These are phyloP conservation scores for Xylaria sp. DNA, from an alignment of 2,329 filamentous ascomycete genomes.

Conservation along the genomic window DNA sequence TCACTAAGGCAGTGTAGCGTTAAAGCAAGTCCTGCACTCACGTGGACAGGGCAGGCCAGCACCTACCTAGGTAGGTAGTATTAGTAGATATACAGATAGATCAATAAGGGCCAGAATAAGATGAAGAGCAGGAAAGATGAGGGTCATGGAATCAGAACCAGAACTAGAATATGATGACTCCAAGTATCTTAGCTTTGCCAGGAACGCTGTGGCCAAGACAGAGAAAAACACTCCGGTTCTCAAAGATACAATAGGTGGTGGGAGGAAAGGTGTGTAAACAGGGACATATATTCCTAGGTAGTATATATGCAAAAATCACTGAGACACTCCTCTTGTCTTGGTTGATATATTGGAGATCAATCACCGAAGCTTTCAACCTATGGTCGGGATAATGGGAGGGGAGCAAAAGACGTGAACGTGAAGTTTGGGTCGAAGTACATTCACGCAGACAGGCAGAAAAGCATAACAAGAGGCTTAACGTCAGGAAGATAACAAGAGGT, in stretches of 20 bases:
- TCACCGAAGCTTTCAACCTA: neutral
- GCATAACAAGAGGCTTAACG: neutral
- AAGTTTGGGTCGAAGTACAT: neutral
- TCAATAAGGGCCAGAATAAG: neutral
- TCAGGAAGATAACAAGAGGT: too few species aligned
- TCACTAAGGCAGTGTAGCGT: neutral
- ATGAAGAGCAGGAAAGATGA: neutral
- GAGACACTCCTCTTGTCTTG: neutral
- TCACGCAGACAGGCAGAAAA: neutral
- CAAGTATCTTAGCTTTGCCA: neutral
- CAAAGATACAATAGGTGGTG: neutral
- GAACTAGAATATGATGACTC: neutral
- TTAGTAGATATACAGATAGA: too few species aligned
- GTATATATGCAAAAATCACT: neutral
- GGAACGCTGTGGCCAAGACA: neutral
- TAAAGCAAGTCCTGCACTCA: neutral
- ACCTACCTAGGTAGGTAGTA: neutral
- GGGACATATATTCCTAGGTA: neutral
- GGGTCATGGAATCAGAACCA: neutral
- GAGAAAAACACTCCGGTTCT: neutral
- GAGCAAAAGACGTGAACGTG: neutral
- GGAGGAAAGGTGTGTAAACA: neutral
- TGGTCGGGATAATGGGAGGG: neutral
- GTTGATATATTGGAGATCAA: neutral
- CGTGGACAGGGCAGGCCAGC: neutral